phyloP scores from a whole-genome alignment of 1,139 yeast genomes.

The Yamadazyma sp. region DNA sequence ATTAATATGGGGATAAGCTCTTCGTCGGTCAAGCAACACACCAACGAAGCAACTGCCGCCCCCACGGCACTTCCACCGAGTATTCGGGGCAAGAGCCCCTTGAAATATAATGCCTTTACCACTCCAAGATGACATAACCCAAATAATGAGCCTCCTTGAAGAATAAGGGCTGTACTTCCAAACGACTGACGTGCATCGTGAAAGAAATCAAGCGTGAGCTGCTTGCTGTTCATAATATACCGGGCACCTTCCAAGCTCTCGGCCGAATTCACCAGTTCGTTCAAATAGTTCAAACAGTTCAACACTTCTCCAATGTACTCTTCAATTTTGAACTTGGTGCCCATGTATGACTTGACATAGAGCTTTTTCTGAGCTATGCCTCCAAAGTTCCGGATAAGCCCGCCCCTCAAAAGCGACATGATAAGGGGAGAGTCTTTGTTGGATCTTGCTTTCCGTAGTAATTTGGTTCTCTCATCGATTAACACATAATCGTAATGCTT shows the following conservation, averaged over 20 bases:
- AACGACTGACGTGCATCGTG: conserved; percentile 88
- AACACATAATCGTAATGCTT: conserved; percentile 81
- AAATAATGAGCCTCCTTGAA: conserved; percentile 93
- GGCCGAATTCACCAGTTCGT: conserved; percentile 31
- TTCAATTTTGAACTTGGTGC: conserved; percentile 86
- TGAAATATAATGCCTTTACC: conserved; percentile 72
- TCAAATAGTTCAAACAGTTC: conserved; percentile 59
- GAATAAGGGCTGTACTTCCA: conserved; percentile 84
- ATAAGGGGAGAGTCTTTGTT: conserved; percentile 58
- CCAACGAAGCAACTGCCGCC: conserved; percentile 85
- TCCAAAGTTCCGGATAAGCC: conserved; percentile 85
- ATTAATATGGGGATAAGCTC: conserved; percentile 53
- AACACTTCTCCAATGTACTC: conserved; percentile 80
- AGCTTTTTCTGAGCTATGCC: conserved; percentile 80
- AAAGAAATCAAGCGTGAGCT: conserved; percentile 76
- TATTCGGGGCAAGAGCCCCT: conserved; percentile 76
- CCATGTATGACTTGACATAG: conserved; percentile 79
- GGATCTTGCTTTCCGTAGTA: conserved; percentile 61
- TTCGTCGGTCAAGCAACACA: conserved; percentile 64
- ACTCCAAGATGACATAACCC: conserved; percentile 95
- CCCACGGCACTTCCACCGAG: conserved; percentile 96
- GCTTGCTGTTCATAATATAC: conserved; percentile 49
- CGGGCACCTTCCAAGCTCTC: conserved; percentile 29
- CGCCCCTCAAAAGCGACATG: conserved; percentile 75
- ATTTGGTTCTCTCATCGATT: conserved; percentile 70